A percentile compares a stretch with the other conserved stretches of the same genome.
Conservation (phyloP, 1,139 yeast genomes). For the Taphrina confusa region DNA sequence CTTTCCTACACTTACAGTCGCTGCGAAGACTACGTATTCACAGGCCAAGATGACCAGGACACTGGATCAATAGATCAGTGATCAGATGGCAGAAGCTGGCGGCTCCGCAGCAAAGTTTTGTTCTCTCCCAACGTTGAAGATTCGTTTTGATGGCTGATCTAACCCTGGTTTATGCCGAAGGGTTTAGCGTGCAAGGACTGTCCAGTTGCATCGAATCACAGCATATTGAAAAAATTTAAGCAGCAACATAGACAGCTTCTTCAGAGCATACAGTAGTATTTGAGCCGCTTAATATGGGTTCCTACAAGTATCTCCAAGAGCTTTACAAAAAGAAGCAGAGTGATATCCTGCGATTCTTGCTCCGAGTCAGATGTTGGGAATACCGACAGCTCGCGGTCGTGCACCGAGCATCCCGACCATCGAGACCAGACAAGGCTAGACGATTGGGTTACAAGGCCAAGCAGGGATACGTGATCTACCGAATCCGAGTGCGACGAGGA, state of each 20-base stretch:
- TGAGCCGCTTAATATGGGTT: constrained; percentile 60
- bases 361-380: constrained; percentile 99
- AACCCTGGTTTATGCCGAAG: background rate
- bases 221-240: background rate
- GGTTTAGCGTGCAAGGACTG: constrained; percentile 8
- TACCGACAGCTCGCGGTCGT: constrained; percentile 98
- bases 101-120: too few species aligned
- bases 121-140: too few species aligned
- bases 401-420: constrained; percentile 98
- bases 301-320: constrained; percentile 96
- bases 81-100: too few species aligned
- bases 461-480: constrained; percentile 98
- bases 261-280: constrained; percentile 25
- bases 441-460: constrained; percentile 99
- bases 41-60: too few species aligned
- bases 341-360: constrained; percentile 77
- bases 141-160: background rate
- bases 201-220: background rate
- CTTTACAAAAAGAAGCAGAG: constrained; percentile 99
- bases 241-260: background rate
- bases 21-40: too few species aligned
- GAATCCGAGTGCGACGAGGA: constrained; percentile 99
- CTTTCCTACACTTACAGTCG: too few species aligned
- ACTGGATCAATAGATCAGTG: too few species aligned
- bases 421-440: constrained; percentile 99